phyloP scores from a whole-genome alignment of 495 filamentous ascomycete genomes.

The Tuber indicum region DNA sequence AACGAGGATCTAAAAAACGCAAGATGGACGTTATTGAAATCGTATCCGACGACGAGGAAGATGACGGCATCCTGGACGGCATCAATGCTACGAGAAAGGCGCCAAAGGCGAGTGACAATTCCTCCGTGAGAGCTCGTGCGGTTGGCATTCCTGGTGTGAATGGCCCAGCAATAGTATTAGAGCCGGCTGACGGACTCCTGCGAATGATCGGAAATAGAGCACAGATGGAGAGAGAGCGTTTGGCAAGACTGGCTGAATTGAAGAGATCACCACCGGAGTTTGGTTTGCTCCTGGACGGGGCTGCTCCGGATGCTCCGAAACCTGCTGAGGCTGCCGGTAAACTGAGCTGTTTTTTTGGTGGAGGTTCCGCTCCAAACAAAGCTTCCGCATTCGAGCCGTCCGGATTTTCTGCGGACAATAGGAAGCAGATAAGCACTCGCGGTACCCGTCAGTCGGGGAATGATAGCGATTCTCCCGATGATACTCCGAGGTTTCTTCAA shows the following conservation, averaged over 20 bases:
- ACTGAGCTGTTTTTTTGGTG: not conserved
- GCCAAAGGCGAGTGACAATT: not conserved
- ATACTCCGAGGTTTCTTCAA: slow-evolving; percentile 42
- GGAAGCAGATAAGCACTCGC: slow-evolving; percentile 15
- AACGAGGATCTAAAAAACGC: slow-evolving; percentile 1
- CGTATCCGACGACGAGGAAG: slow-evolving; percentile 21
- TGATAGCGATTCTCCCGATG: not conserved
- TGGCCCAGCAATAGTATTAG: not conserved
- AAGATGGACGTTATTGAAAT: slow-evolving; percentile 27
- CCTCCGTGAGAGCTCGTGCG: not conserved
- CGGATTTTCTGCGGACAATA: slow-evolving; percentile 16
- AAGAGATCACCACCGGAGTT: slow-evolving; percentile 45
- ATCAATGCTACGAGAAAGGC: slow-evolving; percentile 8
- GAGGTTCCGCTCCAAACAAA: not conserved
- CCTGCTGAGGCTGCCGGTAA: not conserved
- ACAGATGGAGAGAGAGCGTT: slow-evolving; percentile 76
- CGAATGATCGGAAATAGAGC: slow-evolving; percentile 22
- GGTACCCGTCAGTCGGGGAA: slow-evolving; percentile 39
- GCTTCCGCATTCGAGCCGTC: not conserved
- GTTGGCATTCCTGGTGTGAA: not conserved
- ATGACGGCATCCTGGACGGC: slow-evolving; percentile 12
- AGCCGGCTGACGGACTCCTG: not conserved
- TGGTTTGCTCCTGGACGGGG: not conserved
- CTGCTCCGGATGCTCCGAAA: not conserved
- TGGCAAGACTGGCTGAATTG: slow-evolving; percentile 60